Percentiles rank a stretch among this genome's conserved stretches.
Conservation (phyloP, 164 flowering plant genomes). For the Litsea cubeba region DNA sequence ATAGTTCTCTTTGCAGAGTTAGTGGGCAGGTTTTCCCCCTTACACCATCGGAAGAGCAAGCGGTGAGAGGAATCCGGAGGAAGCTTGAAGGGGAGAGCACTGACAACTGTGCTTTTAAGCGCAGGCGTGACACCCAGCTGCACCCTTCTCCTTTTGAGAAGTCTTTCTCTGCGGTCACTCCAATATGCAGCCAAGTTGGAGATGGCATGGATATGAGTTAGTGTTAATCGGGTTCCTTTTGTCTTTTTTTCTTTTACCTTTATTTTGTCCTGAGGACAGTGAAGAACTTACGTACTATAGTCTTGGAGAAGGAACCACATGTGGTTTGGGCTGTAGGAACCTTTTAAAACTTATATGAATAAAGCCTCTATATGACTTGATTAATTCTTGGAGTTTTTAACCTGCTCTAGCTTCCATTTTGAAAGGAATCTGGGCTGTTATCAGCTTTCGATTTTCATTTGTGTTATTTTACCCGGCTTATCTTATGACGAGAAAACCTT, state of each 20-base stretch:
- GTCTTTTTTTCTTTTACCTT: slow-evolving; percentile 1
- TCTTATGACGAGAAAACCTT: not conserved
- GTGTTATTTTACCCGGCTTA: not conserved
- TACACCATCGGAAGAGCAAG: slow-evolving; percentile 72
- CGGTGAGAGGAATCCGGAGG: slow-evolving; percentile 88
- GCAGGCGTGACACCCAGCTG: slow-evolving; percentile 67
- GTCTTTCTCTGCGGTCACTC: slow-evolving; percentile 72
- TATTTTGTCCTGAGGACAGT: slow-evolving; percentile 18
- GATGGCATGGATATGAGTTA: slow-evolving; percentile 96
- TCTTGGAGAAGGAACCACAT: slow-evolving; percentile 25
- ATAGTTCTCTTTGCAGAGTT: slow-evolving; percentile 88
- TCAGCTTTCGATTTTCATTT: slow-evolving; percentile 5
- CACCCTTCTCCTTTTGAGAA: slow-evolving; percentile 96
- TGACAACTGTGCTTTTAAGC: slow-evolving; percentile 78
- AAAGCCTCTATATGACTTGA: slow-evolving; percentile 31
- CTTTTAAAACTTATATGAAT: slow-evolving; percentile 31
- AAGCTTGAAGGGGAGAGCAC: slow-evolving; percentile 69
- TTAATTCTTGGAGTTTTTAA: slow-evolving; percentile 19
- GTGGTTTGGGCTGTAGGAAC: slow-evolving; percentile 41
- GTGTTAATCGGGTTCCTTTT: slow-evolving; percentile 13
- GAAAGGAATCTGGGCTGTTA: slow-evolving; percentile 3
- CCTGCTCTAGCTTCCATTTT: slow-evolving; percentile 8
- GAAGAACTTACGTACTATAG: slow-evolving; percentile 21
- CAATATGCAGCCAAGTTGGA: slow-evolving; percentile 91
- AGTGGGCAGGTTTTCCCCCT: slow-evolving; percentile 84